A percentile compares a stretch with the other conserved stretches of the same genome.
Evolutionary conservation across 2,329 filamentous ascomycete species (phyloP).

Genomic region (Fusarium sp.): DNA sequence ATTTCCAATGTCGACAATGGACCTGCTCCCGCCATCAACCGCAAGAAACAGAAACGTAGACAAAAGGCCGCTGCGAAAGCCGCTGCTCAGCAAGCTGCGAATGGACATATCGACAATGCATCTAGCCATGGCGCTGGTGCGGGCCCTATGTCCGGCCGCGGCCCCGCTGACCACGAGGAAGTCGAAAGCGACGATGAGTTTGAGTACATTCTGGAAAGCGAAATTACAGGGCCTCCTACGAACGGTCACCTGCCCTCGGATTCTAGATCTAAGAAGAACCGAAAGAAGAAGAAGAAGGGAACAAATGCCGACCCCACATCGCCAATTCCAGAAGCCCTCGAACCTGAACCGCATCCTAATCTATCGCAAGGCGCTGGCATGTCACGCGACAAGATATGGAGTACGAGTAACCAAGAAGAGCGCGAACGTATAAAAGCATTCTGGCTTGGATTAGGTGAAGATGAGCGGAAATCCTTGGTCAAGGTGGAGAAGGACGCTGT

Average conservation of each 20-base stretch:
- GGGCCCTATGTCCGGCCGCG: conserved; percentile 38
- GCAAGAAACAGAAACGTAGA: conserved; percentile 94
- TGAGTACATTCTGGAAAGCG: conserved; percentile 54
- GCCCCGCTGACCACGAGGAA: conserved; percentile 59
- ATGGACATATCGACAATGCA: conserved; percentile 56
- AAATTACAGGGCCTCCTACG: conserved; percentile 45
- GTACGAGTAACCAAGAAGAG: conserved; percentile 92
- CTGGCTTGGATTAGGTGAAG: conserved; percentile 93
- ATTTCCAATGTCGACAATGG: conserved; percentile 42
- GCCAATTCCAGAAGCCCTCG: conserved; percentile 30
- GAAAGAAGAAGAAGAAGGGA: conserved; percentile 75
- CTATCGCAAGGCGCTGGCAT: conserved; percentile 56
- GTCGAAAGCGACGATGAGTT: conserved; percentile 68
- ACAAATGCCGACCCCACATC: conserved; percentile 38
- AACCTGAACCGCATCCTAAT: conserved; percentile 44
- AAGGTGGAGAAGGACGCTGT: conserved; percentile 99
- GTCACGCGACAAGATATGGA: conserved; percentile 92
- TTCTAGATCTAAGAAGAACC: conserved; percentile 68
- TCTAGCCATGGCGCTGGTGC: conserved; percentile 33
- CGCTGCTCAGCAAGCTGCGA: conserved; percentile 56
- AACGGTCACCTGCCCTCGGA: conserved; percentile 48
- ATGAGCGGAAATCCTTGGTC: conserved; percentile 92
- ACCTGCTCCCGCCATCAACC: conserved; percentile 72
- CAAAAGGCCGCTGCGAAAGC: conserved; percentile 83
- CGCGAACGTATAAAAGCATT: conserved; percentile 98